phyloP scores from a whole-genome alignment of 352 stramenopile species.

The Phytophthora agathidicida region DNA sequence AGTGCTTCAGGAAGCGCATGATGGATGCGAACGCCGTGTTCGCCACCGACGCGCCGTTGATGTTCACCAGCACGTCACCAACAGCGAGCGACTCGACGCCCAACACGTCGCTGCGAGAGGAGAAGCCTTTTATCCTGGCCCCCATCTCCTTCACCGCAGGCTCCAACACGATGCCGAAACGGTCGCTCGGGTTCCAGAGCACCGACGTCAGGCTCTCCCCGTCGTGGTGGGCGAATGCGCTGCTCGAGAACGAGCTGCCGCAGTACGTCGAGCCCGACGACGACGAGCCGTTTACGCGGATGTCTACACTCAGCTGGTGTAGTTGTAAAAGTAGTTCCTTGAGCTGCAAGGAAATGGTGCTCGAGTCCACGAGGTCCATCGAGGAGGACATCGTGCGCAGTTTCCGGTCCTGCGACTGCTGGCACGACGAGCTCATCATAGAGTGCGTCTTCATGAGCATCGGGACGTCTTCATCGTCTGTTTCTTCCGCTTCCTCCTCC shows the following conservation, averaged over 20 bases:
- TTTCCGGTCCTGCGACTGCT: constrained; percentile 44
- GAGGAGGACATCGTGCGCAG: constrained; percentile 22
- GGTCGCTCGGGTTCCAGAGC: constrained; percentile 79
- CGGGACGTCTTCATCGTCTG: constrained; percentile 32
- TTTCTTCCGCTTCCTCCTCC: no score
- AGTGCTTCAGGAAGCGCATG: constrained; percentile 80
- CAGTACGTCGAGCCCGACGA: constrained; percentile 65
- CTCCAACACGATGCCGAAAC: constrained; percentile 73
- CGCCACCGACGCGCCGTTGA: constrained; percentile 72
- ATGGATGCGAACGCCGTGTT: constrained; percentile 67
- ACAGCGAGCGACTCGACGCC: constrained; percentile 61
- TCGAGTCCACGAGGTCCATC: constrained; percentile 53
- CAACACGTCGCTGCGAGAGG: constrained; percentile 71
- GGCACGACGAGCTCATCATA: constrained; percentile 47
- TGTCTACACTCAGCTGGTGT: constrained; percentile 72
- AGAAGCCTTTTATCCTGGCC: constrained; percentile 69
- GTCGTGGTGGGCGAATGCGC: constrained; percentile 43
- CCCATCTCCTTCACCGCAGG: constrained; percentile 51
- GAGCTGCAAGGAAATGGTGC: constrained; percentile 70
- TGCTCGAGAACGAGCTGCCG: constrained; percentile 83
- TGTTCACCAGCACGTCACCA: constrained; percentile 75
- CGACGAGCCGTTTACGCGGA: constrained; percentile 57
- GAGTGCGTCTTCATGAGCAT: constrained; percentile 57
- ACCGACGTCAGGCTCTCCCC: constrained; percentile 45
- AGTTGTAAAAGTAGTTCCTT: constrained; percentile 75